A percentile compares a stretch with the other conserved stretches of the same genome.
phyloP scores from a whole-genome alignment of 371 early-diverging fungal genomes.

The Cokeromyces recurvatus region DNA sequence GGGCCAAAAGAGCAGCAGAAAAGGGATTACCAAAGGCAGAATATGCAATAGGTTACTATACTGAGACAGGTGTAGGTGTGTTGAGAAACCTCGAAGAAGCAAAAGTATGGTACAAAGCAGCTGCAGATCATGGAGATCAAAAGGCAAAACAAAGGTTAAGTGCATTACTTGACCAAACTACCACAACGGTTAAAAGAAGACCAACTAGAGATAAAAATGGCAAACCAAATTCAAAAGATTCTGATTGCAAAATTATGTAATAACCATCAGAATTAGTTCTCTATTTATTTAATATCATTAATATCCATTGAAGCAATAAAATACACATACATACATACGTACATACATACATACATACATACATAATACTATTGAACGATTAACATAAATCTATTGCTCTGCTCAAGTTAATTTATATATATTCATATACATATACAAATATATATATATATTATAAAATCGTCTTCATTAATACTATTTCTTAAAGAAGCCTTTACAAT shows the following conservation, averaged over 20 bases:
- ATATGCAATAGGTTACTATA: constrained; percentile 81
- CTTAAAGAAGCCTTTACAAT: too few relatives aligned
- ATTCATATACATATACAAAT: too few relatives aligned
- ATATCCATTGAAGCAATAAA: too few relatives aligned
- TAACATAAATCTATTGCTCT: too few relatives aligned
- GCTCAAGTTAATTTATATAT: too few relatives aligned
- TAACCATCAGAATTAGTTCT: too few relatives aligned
- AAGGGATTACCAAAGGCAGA: constrained; percentile 74
- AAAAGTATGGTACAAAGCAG: constrained; percentile 63
- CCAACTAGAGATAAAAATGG: constrained; percentile 29
- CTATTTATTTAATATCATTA: too few relatives aligned
- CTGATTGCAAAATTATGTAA: constrained; percentile 33
- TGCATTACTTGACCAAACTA: constrained; percentile 17
- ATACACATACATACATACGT: too few relatives aligned
- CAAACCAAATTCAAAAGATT: constrained; percentile 19
- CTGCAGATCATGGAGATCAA: constrained; percentile 69
- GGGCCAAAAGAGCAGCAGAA: constrained; percentile 83
- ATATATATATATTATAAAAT: too few relatives aligned
- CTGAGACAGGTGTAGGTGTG: constrained; percentile 79
- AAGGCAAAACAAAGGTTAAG: constrained; percentile 61
- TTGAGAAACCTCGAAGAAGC: constrained; percentile 63
- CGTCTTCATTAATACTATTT: too few relatives aligned
- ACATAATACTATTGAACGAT: too few relatives aligned
- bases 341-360: too few relatives aligned
- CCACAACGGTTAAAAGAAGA: constrained; percentile 16